Conservation (phyloP, 2,329 filamentous ascomycete genomes). For the Xylaria sp. region DNA sequence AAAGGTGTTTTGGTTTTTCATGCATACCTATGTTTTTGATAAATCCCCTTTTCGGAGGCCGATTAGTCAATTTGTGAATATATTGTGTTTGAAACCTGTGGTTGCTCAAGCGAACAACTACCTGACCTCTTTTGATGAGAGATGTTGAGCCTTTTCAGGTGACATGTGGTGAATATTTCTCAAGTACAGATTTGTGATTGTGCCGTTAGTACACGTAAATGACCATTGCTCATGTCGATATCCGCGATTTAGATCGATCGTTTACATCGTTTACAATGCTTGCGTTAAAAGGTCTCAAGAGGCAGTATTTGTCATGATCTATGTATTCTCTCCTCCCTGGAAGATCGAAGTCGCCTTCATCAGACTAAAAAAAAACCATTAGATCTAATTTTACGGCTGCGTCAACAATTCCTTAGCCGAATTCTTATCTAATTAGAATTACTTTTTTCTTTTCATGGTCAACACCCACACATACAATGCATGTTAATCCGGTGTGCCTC, state of each 20-base stretch:
- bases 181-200: neutral
- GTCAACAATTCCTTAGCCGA: neutral
- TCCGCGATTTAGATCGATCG: neutral
- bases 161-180: neutral
- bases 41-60: neutral
- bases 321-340: no score
- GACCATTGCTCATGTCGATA: neutral
- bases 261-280: neutral
- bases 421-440: neutral
- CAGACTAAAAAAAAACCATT: neutral
- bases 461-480: neutral
- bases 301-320: no score
- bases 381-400: neutral
- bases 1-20: neutral
- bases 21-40: neutral
- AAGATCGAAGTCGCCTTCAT: no score
- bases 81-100: neutral
- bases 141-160: neutral
- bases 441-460: neutral
- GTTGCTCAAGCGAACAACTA: constrained; percentile 2
- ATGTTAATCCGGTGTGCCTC: neutral
- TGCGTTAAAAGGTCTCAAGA: neutral
- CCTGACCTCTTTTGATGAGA: neutral
- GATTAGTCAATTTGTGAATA: neutral
- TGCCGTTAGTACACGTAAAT: neutral